A percentile compares a stretch with the other conserved stretches of the same genome.
phyloP scores from a whole-genome alignment of 176 grass and related monocot genomes.

The Neostapfia colusana region DNA sequence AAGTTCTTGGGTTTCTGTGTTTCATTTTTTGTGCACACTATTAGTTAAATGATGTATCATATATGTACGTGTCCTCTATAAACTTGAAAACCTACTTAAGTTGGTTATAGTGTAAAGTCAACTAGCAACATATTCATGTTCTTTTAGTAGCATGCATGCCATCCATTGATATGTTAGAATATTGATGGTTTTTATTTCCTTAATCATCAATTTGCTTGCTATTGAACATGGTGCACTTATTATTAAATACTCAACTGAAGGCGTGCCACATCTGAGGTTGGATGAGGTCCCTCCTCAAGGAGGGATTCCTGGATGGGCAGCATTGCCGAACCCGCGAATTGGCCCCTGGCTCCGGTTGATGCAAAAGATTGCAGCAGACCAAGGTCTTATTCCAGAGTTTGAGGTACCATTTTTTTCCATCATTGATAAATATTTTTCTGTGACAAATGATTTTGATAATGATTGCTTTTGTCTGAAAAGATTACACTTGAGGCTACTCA shows the following conservation, averaged over 20 bases:
- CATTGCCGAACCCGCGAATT: slow-evolving; percentile 73
- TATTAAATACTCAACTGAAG: slow-evolving; percentile 41
- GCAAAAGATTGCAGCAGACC: slow-evolving; percentile 60
- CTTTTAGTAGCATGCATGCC: not conserved
- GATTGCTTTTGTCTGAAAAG: slow-evolving; percentile 40
- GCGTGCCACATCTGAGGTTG: slow-evolving; percentile 74
- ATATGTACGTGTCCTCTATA: not conserved
- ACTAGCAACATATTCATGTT: not conserved
- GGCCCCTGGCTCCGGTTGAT: slow-evolving; percentile 80
- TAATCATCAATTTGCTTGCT: slow-evolving; percentile 7
- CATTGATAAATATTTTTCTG: not conserved
- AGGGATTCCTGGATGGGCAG: slow-evolving; percentile 82
- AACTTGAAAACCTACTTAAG: not conserved
- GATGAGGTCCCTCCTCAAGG: slow-evolving; percentile 78
- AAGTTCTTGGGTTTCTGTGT: not conserved
- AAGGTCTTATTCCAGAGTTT: slow-evolving; percentile 88
- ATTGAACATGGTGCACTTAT: not conserved
- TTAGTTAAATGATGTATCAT: not conserved
- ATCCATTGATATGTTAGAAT: slow-evolving; percentile 4
- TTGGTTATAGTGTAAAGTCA: not conserved
- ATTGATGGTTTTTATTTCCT: slow-evolving; percentile 11
- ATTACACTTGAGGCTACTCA: slow-evolving; percentile 94
- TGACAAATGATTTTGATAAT: slow-evolving; percentile 24
- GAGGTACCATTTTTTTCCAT: slow-evolving; percentile 52
- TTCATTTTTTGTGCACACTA: not conserved